A percentile compares a stretch with the other conserved stretches of the same genome.
phyloP scores from a whole-genome alignment of 305 asterid species.

The Fraxinus velutina region DNA sequence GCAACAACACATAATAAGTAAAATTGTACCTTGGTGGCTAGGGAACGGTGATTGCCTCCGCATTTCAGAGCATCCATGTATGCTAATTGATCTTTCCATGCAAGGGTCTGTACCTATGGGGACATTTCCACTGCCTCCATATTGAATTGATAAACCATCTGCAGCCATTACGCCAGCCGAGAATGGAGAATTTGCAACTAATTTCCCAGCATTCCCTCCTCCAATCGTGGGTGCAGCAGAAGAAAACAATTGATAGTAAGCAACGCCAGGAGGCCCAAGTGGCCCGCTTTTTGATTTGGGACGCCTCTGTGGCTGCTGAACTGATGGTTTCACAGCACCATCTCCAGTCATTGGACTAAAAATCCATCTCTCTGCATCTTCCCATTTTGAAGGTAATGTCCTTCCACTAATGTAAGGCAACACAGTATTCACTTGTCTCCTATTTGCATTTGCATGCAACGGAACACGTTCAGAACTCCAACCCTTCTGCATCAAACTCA shows the following conservation, averaged over 20 bases:
- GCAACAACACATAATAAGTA: background rate
- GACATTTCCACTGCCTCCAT: constrained; percentile 44
- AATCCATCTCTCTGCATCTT: constrained; percentile 98
- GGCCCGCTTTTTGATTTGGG: constrained; percentile 95
- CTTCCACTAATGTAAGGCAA: constrained; percentile 68
- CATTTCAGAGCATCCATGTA: constrained; percentile 82
- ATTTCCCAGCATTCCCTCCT: constrained; percentile 44
- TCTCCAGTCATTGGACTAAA: constrained; percentile 77
- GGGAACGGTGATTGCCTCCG: constrained; percentile 52
- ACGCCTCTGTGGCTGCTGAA: constrained; percentile 65
- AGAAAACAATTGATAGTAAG: constrained; percentile 70
- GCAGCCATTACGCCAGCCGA: constrained; percentile 55
- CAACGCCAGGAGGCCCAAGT: constrained; percentile 84
- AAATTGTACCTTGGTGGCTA: constrained; percentile 41
- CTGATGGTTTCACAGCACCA: constrained; percentile 42
- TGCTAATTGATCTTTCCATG: constrained; percentile 82
- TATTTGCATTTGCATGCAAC: constrained; percentile 37
- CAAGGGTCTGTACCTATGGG: constrained; percentile 53
- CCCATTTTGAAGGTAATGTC: constrained; percentile 93
- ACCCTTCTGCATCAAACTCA: constrained; percentile 67
- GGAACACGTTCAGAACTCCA: constrained; percentile 97
- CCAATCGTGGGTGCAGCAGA: constrained; percentile 60
- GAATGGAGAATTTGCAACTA: constrained; percentile 57
- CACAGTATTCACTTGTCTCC: constrained; percentile 47
- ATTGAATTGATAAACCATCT: constrained; percentile 52